These are phyloP conservation scores for Bassia scoparia DNA, from an alignment of 148 eudicot species.

Conservation along the genomic window DNA sequence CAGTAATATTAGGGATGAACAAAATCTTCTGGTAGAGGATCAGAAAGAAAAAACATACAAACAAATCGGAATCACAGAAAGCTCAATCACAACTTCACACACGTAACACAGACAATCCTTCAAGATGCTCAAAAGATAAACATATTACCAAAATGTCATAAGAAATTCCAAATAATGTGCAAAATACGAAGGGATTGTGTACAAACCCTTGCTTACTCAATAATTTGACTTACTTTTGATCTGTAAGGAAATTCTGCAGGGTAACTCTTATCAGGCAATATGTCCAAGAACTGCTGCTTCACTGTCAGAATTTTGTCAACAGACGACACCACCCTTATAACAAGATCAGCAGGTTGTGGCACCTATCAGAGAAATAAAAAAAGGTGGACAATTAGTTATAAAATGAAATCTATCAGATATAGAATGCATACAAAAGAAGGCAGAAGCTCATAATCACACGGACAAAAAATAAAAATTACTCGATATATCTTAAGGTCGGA, in stretches of 20 bases:
- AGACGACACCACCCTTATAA: constrained; percentile 76
- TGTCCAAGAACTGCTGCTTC: constrained; percentile 69
- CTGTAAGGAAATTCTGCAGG: constrained; percentile 74
- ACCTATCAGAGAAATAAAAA: constrained; percentile 34
- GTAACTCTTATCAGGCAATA: constrained; percentile 58
- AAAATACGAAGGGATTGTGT: neutral
- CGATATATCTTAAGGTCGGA: constrained; percentile 18
- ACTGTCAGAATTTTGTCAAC: constrained; percentile 69
- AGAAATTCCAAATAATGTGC: neutral
- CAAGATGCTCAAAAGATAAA: neutral
- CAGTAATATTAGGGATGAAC: neutral
- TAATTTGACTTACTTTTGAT: constrained; percentile 59
- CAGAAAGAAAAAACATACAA: neutral
- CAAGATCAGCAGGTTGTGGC: constrained; percentile 60
- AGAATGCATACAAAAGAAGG: neutral
- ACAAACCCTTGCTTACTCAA: too few species aligned
- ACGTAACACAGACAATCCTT: neutral
- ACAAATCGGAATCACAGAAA: neutral
- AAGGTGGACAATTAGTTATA: neutral
- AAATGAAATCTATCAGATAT: neutral
- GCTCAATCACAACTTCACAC: neutral
- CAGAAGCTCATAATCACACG: neutral
- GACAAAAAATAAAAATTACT: neutral
- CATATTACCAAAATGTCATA: neutral
- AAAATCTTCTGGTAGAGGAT: neutral